A percentile compares a stretch with the other conserved stretches of the same genome.
Conservation (phyloP, 495 filamentous ascomycete species). For the Penicillium crystallinum region DNA sequence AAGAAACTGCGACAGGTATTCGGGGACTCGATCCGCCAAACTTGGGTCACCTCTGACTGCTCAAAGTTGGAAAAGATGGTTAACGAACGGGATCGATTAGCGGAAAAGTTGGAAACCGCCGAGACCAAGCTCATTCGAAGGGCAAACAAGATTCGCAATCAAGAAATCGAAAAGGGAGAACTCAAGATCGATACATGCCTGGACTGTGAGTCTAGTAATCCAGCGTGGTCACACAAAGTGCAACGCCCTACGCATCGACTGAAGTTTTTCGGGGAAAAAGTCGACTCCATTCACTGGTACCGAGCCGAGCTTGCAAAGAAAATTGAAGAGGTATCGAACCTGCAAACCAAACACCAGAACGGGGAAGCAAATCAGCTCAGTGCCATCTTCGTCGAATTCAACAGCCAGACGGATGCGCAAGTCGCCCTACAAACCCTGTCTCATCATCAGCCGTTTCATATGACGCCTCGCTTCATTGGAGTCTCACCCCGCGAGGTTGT, state of each 20-base stretch:
- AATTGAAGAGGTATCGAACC: conserved; percentile 60
- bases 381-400: conserved; percentile 83
- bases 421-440: conserved; percentile 73
- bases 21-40: conserved; percentile 51
- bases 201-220: conserved; percentile 44
- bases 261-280: conserved; percentile 56
- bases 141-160: conserved; percentile 51
- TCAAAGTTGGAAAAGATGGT: conserved; percentile 53
- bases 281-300: conserved; percentile 86
- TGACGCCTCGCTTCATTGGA: conserved; percentile 77
- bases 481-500: conserved; percentile 73
- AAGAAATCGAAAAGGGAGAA: conserved; percentile 32
- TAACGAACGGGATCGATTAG: conserved; percentile 52
- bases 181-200: conserved; percentile 20
- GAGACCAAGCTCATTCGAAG: conserved; percentile 60
- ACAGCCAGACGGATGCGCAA: conserved; percentile 72
- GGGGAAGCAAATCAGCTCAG: conserved; percentile 48
- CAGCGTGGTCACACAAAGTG: conserved; percentile 43
- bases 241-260: conserved; percentile 49
- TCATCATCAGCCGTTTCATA: conserved; percentile 79
- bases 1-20: conserved; percentile 54
- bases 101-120: conserved; percentile 57
- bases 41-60: conserved; percentile 60
- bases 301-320: conserved; percentile 64
- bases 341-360: conserved; percentile 53